Percentiles rank a stretch among this genome's conserved stretches.
phyloP scores from a whole-genome alignment of 495 filamentous ascomycete species.

The Pyronema domesticum region DNA sequence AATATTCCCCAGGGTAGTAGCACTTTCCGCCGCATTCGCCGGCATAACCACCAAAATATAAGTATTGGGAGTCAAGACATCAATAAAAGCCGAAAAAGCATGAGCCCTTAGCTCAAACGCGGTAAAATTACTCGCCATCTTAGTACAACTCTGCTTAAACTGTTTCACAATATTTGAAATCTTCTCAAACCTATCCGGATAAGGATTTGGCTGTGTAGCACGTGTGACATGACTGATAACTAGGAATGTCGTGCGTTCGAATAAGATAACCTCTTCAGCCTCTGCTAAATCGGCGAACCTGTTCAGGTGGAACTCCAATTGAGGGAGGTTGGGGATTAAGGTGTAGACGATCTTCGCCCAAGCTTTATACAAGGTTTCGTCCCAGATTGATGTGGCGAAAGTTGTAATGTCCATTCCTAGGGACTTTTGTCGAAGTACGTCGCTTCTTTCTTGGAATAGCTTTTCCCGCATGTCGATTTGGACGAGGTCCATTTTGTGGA shows the following conservation, averaged over 20 bases:
- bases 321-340: slow-evolving; percentile 78
- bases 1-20: slow-evolving; percentile 75
- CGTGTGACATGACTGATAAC: slow-evolving; percentile 76
- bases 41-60: slow-evolving; percentile 83
- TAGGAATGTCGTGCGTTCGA: slow-evolving; percentile 88
- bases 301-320: slow-evolving; percentile 68
- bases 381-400: slow-evolving; percentile 94
- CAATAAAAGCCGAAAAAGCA: slow-evolving; percentile 78
- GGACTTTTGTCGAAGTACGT: slow-evolving; percentile 56
- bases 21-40: slow-evolving; percentile 43
- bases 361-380: slow-evolving; percentile 92
- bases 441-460: slow-evolving; percentile 62
- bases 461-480: slow-evolving; percentile 55
- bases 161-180: slow-evolving; percentile 93
- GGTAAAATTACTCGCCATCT: slow-evolving; percentile 18
- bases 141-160: slow-evolving; percentile 65
- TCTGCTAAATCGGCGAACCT: slow-evolving; percentile 64
- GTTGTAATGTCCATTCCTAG: slow-evolving; percentile 47
- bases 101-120: slow-evolving; percentile 35
- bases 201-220: slow-evolving; percentile 55
- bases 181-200: slow-evolving; percentile 80
- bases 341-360: slow-evolving; percentile 96
- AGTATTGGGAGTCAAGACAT: slow-evolving; percentile 86
- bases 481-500: slow-evolving; percentile 99
- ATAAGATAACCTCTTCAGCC: slow-evolving; percentile 85